Evolutionary conservation across 176 grass and related monocot genomes (phyloP).

Genomic region (Triticum aestivum): IWGSC_CS_RefSeq_v2.1 NC_057805.1:344456025-344456524

Average conservation of each 20-base stretch:
- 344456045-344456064: background rate
- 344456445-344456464: background rate
- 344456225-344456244: background rate
- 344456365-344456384: background rate
- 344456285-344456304: conserved; percentile 1
- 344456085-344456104: background rate
- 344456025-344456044: background rate
- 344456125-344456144: conserved; percentile 11
- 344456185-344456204: conserved; percentile 90
- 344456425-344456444: background rate
- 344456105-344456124: background rate
- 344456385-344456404: background rate
- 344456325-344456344: background rate
- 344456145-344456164: conserved; percentile 54
- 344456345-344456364: background rate
- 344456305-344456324: background rate
- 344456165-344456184: conserved; percentile 85
- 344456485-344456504: background rate
- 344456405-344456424: background rate
- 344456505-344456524: too few species aligned
- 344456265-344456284: background rate
- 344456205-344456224: conserved; percentile 49
- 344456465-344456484: background rate
- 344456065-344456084: conserved; percentile 2
- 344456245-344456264: background rate